Percentiles rank a stretch among this genome's conserved stretches.
Conservation (phyloP, 1,284 basidiomycete genomes). For the Ganoderma lingzhi region DNA sequence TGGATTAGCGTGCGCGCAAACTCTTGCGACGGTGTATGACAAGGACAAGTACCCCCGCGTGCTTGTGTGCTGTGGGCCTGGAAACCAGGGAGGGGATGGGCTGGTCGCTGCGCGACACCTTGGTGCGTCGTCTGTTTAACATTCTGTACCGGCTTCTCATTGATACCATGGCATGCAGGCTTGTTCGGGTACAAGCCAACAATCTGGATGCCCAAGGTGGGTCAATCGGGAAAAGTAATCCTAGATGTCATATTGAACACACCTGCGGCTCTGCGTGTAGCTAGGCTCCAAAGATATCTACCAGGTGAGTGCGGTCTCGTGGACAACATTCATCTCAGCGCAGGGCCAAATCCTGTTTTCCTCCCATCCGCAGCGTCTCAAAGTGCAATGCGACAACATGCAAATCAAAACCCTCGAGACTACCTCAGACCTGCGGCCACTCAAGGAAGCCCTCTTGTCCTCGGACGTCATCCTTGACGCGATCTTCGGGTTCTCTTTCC, state of each 20-base stretch:
- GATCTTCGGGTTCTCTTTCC: slow-evolving; percentile 98
- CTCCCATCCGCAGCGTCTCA: slow-evolving; percentile 64
- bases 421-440: slow-evolving; percentile 55
- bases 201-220: slow-evolving; percentile 92
- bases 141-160: too few species aligned
- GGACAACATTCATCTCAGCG: background rate
- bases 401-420: slow-evolving; percentile 73
- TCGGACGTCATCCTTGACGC: slow-evolving; percentile 93
- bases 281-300: slow-evolving; percentile 92
- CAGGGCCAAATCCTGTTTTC: background rate
- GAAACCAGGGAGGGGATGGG: slow-evolving; percentile 98
- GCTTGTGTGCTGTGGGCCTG: slow-evolving; percentile 95
- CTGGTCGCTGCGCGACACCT: slow-evolving; percentile 96
- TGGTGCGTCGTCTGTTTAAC: slow-evolving; percentile 52
- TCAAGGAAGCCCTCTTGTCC: slow-evolving; percentile 61
- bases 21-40: slow-evolving; percentile 81
- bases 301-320: slow-evolving; percentile 53
- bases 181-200: slow-evolving; percentile 90
- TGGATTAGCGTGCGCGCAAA: slow-evolving; percentile 95
- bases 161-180: slow-evolving; percentile 49
- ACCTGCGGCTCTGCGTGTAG: slow-evolving; percentile 48
- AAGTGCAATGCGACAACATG: slow-evolving; percentile 90
- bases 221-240: slow-evolving; percentile 14
- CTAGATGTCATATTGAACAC: background rate
- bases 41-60: slow-evolving; percentile 75